phyloP scores from a whole-genome alignment of 1,284 basidiomycete genomes.

The Blastosporella zonata region DNA sequence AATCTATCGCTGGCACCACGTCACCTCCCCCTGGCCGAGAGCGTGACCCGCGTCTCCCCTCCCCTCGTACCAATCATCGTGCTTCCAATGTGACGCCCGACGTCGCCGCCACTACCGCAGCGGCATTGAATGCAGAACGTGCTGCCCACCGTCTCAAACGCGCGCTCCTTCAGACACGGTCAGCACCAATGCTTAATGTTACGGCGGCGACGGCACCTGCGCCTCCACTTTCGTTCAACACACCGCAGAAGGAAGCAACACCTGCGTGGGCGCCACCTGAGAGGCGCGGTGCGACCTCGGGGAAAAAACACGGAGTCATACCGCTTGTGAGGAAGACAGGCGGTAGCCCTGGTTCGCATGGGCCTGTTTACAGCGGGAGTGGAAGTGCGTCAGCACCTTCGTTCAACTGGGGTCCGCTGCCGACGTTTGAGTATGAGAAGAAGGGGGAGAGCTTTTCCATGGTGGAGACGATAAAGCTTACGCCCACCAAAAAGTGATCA shows the following conservation, averaged over 20 bases:
- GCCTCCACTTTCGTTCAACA: constrained; percentile 40
- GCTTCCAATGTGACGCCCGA: constrained; percentile 52
- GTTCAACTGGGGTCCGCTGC: constrained; percentile 68
- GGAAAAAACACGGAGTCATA: constrained; percentile 43
- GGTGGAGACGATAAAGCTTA: constrained; percentile 18
- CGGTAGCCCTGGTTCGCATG: constrained; percentile 20
- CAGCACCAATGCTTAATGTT: constrained; percentile 63
- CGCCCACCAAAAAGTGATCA: constrained; percentile 9
- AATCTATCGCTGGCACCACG: constrained; percentile 18
- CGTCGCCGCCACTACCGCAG: constrained; percentile 69
- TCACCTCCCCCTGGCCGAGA: constrained; percentile 16
- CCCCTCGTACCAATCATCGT: constrained; percentile 32
- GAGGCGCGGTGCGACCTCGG: constrained; percentile 31
- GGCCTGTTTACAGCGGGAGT: not conserved
- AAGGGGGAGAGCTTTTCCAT: constrained; percentile 24
- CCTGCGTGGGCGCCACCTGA: constrained; percentile 23
- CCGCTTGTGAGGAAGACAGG: constrained; percentile 36
- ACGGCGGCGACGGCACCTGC: constrained; percentile 41
- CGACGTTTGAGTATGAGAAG: constrained; percentile 33
- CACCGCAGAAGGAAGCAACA: constrained; percentile 28
- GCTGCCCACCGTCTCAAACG: constrained; percentile 68
- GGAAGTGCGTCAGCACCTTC: constrained; percentile 21
- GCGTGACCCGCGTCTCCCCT: constrained; percentile 42
- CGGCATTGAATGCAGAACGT: constrained; percentile 75
- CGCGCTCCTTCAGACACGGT: constrained; percentile 58